phyloP scores from a whole-genome alignment of 345 rosid genomes.

The Dipteronia sinensis region DNA sequence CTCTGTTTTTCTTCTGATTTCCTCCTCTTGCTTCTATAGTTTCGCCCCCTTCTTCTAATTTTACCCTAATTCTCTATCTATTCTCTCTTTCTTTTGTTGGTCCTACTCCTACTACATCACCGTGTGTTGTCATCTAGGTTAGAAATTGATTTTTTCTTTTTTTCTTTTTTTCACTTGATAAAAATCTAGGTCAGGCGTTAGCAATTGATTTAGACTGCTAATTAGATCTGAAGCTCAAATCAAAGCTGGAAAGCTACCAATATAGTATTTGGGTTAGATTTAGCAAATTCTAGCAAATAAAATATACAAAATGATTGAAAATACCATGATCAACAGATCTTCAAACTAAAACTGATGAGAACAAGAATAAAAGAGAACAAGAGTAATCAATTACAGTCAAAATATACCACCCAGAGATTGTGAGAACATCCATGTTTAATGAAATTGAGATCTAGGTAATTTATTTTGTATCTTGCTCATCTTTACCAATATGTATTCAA shows the following conservation, averaged over 20 bases:
- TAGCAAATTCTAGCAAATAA: background rate
- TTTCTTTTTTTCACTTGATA: too few relatives aligned
- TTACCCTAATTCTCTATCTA: too few relatives aligned
- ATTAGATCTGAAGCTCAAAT: background rate
- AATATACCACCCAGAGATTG: background rate
- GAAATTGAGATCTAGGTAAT: background rate
- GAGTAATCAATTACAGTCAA: background rate
- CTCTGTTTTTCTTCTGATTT: too few relatives aligned
- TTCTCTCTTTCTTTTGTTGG: too few relatives aligned
- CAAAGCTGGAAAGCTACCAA: background rate
- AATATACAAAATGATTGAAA: background rate
- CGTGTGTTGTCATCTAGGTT: background rate
- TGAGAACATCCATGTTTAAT: background rate
- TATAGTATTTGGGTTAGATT: background rate
- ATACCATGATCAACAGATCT: background rate
- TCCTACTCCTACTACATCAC: too few relatives aligned
- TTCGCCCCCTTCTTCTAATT: too few relatives aligned
- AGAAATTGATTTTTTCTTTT: background rate
- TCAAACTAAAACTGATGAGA: too few relatives aligned
- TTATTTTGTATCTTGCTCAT: background rate
- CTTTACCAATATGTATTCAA: background rate
- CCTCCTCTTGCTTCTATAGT: too few relatives aligned
- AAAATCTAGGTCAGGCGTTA: background rate
- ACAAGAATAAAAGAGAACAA: background rate
- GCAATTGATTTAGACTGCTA: background rate